Evolutionary conservation across 2,329 filamentous ascomycete genomes (phyloP), one percentile per base, ranked within the genome.

Genomic region (Pseudogymnoascus sp.): DNA sequence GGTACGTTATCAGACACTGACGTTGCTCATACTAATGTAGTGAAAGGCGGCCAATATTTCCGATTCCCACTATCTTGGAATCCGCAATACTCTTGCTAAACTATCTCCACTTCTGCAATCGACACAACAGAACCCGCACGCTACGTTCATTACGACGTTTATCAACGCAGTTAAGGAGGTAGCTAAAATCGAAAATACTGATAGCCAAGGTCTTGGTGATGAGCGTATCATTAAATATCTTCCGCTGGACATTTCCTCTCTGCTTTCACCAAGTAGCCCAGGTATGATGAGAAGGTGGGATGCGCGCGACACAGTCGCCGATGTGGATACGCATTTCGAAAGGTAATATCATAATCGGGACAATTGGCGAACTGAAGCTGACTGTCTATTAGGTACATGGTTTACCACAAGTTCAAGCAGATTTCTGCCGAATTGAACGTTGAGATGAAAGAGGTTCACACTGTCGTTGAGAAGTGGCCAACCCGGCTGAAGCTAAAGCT

Each of bases 121-220:
- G 0, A 69, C 63, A 6, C 1, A 2, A 1, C 43, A 70, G 6
- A 79, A 77, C 60, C 70, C 71, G 0, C 68, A 74, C 22, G 76
- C 76, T 1, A 74, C 74, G 0, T 63, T 78, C 1, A 62, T 79
- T 6, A 71, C 72, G 8, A 69, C 76, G 0, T 78, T 77, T 67
- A 61, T 74, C 32, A 75, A 75, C 60, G 74, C 73, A 1, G 64
- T 73, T 25, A 7, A 58, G 0, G 62, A 70, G 25, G 9, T 41
- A 16, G 47, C 35, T 6, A 61, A 63, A n/a, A 57, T 20, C 14
- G 43, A 6, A 1, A 60, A 64, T 32, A 34, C 34, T 25, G 39
- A 34, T 9, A 20, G 11, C 9, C n/a, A 38, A 11, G 30, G 4
- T 9, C 18, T 8, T 35, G 32, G 60, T 18, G 57, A 60, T 47